These are phyloP conservation scores for Kodamaea plutei DNA, from an alignment of 1,139 yeast genomes.

Conservation along the genomic window DNA sequence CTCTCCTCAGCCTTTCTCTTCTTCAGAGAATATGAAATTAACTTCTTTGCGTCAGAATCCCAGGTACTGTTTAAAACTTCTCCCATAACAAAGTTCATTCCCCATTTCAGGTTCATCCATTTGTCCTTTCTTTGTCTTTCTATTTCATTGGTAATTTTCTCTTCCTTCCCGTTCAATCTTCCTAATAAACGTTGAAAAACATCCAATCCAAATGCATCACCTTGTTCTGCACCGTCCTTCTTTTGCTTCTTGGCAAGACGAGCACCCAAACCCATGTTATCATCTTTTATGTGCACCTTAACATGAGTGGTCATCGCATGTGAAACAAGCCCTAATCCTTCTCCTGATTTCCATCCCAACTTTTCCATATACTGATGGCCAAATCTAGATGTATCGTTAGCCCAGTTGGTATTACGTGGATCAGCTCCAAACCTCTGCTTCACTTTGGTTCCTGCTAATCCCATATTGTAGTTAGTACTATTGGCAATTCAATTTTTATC, in stretches of 20 bases:
- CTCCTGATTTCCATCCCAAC: conserved; percentile 90
- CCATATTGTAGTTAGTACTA: conserved; percentile 47
- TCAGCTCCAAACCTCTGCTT: conserved; percentile 88
- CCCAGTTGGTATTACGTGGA: conserved; percentile 94
- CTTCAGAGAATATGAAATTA: conserved; percentile 13
- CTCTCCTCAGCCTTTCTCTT: conserved; percentile 9
- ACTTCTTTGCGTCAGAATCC: conserved; percentile 56
- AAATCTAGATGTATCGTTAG: conserved; percentile 77
- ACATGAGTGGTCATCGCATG: conserved; percentile 73
- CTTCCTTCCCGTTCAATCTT: conserved; percentile 74
- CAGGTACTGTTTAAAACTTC: conserved; percentile 81
- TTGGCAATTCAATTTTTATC: conserved; percentile 6
- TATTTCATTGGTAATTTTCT: conserved; percentile 51
- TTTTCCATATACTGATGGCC: conserved; percentile 82
- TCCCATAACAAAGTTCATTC: conserved; percentile 81
- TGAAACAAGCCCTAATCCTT: conserved; percentile 72
- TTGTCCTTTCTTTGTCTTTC: conserved; percentile 64
- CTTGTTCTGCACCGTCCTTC: conserved; percentile 58
- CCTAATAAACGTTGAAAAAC: conserved; percentile 90
- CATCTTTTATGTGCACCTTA: conserved; percentile 76
- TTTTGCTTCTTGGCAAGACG: conserved; percentile 54
- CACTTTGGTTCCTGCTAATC: conserved; percentile 79
- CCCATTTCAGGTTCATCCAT: conserved; percentile 76
- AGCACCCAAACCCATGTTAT: conserved; percentile 85
- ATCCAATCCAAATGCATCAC: conserved; percentile 87